Conservation (phyloP, 345 rosid species). For the Sonneratia caseolaris region DNA sequence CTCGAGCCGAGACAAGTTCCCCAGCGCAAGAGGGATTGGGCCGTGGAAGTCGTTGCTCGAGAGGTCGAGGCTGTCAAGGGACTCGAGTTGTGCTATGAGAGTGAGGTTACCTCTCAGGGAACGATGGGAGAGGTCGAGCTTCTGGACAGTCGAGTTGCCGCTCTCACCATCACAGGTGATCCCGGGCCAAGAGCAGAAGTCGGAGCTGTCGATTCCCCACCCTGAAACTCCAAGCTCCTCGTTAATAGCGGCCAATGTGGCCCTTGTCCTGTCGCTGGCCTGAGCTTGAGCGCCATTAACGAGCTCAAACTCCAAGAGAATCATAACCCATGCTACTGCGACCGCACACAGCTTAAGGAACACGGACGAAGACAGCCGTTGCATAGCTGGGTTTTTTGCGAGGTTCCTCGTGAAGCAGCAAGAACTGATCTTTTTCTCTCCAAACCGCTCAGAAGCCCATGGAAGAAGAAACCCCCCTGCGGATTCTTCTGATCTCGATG, state of each 20-base stretch:
- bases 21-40: constrained; percentile 53
- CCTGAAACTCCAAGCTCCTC: constrained; percentile 69
- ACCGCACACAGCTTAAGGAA: not conserved
- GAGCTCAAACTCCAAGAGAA: constrained; percentile 38
- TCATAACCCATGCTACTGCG: constrained; percentile 18
- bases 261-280: constrained; percentile 31
- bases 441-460: not conserved
- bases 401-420: not conserved
- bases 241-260: constrained; percentile 52
- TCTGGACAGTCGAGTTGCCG: constrained; percentile 56
- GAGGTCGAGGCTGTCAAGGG: constrained; percentile 53
- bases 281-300: constrained; percentile 26
- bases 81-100: constrained; percentile 58
- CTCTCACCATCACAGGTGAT: constrained; percentile 37
- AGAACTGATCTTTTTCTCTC: not conserved
- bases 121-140: constrained; percentile 69
- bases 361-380: not conserved
- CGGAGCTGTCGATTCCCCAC: constrained; percentile 61
- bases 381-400: not conserved
- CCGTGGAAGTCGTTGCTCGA: constrained; percentile 65
- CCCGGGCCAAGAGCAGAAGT: constrained; percentile 75
- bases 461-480: not conserved
- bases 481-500: too few relatives aligned
- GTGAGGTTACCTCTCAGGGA: constrained; percentile 68
- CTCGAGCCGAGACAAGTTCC: constrained; percentile 54